Conservation (phyloP, 1,284 basidiomycete species). For the Leccinum insigne region DNA sequence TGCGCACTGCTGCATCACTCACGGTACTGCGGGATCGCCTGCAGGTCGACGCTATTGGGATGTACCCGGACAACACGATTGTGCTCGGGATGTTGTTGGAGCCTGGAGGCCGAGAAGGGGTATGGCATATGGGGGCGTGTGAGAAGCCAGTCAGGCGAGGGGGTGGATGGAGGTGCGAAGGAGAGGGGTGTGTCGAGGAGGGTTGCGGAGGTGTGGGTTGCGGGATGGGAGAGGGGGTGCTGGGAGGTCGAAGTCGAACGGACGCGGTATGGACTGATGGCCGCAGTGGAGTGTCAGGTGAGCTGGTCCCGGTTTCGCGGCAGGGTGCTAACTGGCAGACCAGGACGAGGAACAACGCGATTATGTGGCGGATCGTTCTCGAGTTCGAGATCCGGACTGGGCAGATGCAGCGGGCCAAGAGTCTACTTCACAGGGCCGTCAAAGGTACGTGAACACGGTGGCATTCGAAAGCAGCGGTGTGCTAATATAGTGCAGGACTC, state of each 20-base stretch:
- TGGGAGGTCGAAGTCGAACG: slow-evolving; percentile 73
- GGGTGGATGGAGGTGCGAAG: slow-evolving; percentile 37
- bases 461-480: neutral
- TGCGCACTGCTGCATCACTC: slow-evolving; percentile 62
- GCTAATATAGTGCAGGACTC: slow-evolving; percentile 54
- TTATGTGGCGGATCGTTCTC: slow-evolving; percentile 80
- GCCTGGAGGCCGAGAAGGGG: slow-evolving; percentile 73
- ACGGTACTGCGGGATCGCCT: slow-evolving; percentile 59
- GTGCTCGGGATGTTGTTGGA: no score
- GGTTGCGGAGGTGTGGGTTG: slow-evolving; percentile 72
- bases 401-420: slow-evolving; percentile 67
- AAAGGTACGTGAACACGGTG: slow-evolving; percentile 58
- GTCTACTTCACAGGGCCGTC: slow-evolving; percentile 77
- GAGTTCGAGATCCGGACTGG: slow-evolving; percentile 80
- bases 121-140: slow-evolving; percentile 74
- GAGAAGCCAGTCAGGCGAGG: slow-evolving; percentile 46
- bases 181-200: slow-evolving; percentile 60
- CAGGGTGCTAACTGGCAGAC: slow-evolving; percentile 13
- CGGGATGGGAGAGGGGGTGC: slow-evolving; percentile 70
- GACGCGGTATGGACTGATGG: slow-evolving; percentile 60
- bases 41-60: slow-evolving; percentile 26
- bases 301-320: slow-evolving; percentile 40
- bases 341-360: slow-evolving; percentile 68
- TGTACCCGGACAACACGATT: no score
- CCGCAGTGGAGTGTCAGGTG: slow-evolving; percentile 67